Evolutionary conservation across 345 rosid genomes (phyloP), one percentile per base, ranked within the genome.

Genomic region (Brassica carinata): DNA sequence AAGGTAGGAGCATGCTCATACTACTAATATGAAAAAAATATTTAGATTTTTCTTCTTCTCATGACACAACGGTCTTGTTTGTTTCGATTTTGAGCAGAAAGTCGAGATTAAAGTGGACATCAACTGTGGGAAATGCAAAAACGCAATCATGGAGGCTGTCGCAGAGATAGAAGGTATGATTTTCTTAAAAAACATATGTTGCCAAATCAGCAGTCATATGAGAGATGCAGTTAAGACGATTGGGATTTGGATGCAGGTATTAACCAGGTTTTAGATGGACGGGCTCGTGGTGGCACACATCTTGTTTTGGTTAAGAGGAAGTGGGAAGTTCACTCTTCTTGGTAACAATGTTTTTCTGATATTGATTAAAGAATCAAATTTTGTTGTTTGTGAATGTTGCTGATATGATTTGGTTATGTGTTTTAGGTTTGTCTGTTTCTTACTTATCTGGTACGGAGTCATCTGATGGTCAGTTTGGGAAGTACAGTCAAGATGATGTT

Each of bases 201-300:
- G 51, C 51, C 29, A 19, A 67, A 26, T 63, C 59, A 0, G 4
- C 7, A 1, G 26, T 27, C 53, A 26, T 62, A 65, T 38, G 58
- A 43, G 40, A 33, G n/a, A 59, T 43, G 71, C 4, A 66, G 30
- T 38, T 1, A 7, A 45, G 30, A n/a, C 5, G 62, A 51, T 5
- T 19, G 45, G 19, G 51, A 48, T 26, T 62, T 70, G 29, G 30
- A 64, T 65, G 73, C 80, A 81, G n/a, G n/a, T n/a, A n/a, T n/a
- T n/a, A n/a, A n/a, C n/a, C n/a, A n/a, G 99, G 61, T 95, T 91
- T 71, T 93, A 95, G 84, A 89, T 89, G 90, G 99, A 91, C 59
- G 93, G 97, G 0, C 72, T 93, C 29, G 82, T 85, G 81, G 81
- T 95, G 59, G 83, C 86, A 26, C 81, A 86, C 64, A 93, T 91